Evolutionary conservation across 148 eudicot species (phyloP), one percentile per base, ranked within the genome.

Genomic region (Persicaria maculosa): DNA sequence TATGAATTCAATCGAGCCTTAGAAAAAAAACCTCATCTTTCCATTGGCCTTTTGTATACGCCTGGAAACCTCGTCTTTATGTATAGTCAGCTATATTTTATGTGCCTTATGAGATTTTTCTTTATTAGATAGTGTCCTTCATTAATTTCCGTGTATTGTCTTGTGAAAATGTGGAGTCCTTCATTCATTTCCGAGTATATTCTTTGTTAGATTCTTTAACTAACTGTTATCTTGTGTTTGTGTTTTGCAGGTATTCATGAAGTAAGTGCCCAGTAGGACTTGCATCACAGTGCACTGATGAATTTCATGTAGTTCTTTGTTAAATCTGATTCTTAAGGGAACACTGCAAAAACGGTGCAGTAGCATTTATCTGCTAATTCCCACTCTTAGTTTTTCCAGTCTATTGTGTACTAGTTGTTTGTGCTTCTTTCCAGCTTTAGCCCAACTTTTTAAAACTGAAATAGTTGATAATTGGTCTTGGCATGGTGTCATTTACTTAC

Each of bases 171-270:
- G 44, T 25, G 44, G 11, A 15, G 43, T 48, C 20, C 73, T 70
- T 72, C 3, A 25, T 12, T 20, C 36, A 4, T 53, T 48, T 17
- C 7, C 17, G 7, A 40, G 44, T 31, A 44, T 40, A 12, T 57
- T 74, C 7, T 59, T 9, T 74, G n/a, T 25, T 46, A 47, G n/a
- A 12, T 9, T 48, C 40, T 6, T 65, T 52, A 15, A 9, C 4
- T 59, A 25, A 12, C 31, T 74, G 55, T 44, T 55, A 31, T 68
- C 9, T n/a, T 76, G 5, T 48, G 11, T 11, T 67, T 19, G 65
- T 64, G 4, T 54, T 68, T 72, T 86, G 86, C 91, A 93, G 98
- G 98, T 81, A 93, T 93, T 80, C 98, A 93, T 81, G 98, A 94
- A 92, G 98, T 94, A 91, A 87, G 97, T 90, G 53, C 43, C 47